Evolutionary conservation across 371 early-diverging fungal species (phyloP), one percentile per base, ranked within the genome.

Genomic region (Phascolomyces articulosus): DNA sequence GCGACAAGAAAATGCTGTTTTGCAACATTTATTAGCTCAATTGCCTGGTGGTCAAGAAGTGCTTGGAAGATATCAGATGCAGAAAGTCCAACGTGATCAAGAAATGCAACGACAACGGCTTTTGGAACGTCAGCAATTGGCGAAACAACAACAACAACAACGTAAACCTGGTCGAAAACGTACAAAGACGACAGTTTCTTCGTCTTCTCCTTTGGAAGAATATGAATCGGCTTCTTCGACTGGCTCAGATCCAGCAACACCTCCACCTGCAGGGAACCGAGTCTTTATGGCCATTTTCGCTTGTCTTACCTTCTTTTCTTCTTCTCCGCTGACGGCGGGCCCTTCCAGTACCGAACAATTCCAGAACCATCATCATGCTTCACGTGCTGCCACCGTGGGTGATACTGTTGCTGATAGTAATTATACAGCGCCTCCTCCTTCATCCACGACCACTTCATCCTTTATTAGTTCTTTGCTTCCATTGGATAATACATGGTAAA

Each of bases 21-120:
- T 90, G 10, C 78, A 80, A 53, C 75, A 77, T 23, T 69, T 90
- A 20, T 62, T 90, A 15, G 65, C 70, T 2, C 80, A 84, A 8
- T 58, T 89, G 7, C 86, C 86, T 8, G 87, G 90, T 44, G 88
- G 86, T 8, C 65, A 69, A 16, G 86, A 85, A 34, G 60, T 83
- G 20, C 64, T 82, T 4, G 66, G 67, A 1, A 71, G 65, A 0
- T 81, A 78, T 58, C 66, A 69, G 40, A 54, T 67, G 53, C 79
- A 78, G 60, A 72, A 75, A 57, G 62, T 70, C 24, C 77, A 77
- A 41, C 62, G 75, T 18, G 75, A 80, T 44, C 68, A 74, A 47
- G 73, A 73, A 27, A 20, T 69, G 24, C 73, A 71, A 4, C 67
- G 69, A 4, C 79, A 74, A 34, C 65, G 58, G 3, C 3, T 72